A percentile compares a stretch with the other conserved stretches of the same genome.
phyloP scores from a whole-genome alignment of 2,329 filamentous ascomycete genomes.

The Apiospora kogelbergensis region DNA sequence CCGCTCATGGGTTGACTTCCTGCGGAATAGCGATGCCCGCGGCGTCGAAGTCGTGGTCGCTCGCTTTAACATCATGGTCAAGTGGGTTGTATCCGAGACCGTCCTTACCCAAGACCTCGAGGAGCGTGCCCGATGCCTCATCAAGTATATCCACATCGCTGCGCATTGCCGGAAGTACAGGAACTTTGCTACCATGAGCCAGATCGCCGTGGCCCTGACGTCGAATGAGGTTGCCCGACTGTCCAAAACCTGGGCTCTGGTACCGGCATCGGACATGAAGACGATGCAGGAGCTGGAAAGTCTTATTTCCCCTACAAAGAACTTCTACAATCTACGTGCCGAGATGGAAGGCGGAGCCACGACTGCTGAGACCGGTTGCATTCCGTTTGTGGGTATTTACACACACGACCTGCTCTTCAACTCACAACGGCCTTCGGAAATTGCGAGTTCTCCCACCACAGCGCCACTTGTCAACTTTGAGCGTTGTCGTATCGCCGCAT shows the following conservation, averaged over 20 bases:
- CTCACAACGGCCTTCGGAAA: constrained; percentile 73
- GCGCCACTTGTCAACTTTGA: constrained; percentile 81
- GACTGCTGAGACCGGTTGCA: constrained; percentile 66
- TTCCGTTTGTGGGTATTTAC: constrained; percentile 82
- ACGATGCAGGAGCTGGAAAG: constrained; percentile 68
- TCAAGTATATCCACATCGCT: constrained; percentile 82
- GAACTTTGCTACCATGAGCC: constrained; percentile 83
- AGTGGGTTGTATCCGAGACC: constrained; percentile 80
- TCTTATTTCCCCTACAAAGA: constrained; percentile 73
- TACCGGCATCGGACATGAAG: constrained; percentile 64
- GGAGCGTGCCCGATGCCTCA: constrained; percentile 73
- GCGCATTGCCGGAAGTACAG: constrained; percentile 72
- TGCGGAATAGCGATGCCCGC: constrained; percentile 68
- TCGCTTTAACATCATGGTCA: constrained; percentile 85
- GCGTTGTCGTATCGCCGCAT: constrained; percentile 72
- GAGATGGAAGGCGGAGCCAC: constrained; percentile 73
- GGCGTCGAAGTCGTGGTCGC: constrained; percentile 84
- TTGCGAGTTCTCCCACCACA: constrained; percentile 64
- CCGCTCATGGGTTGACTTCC: constrained; percentile 79
- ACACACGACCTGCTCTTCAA: constrained; percentile 84
- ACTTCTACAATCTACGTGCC: constrained; percentile 73
- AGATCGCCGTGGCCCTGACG: constrained; percentile 75
- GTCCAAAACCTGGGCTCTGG: constrained; percentile 67
- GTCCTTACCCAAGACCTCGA: constrained; percentile 70
- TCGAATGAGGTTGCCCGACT: constrained; percentile 71